Evolutionary conservation across 2,329 filamentous ascomycete species (phyloP), one percentile per base, ranked within the genome.

Genomic region (Ceratocystis papillata): DNA sequence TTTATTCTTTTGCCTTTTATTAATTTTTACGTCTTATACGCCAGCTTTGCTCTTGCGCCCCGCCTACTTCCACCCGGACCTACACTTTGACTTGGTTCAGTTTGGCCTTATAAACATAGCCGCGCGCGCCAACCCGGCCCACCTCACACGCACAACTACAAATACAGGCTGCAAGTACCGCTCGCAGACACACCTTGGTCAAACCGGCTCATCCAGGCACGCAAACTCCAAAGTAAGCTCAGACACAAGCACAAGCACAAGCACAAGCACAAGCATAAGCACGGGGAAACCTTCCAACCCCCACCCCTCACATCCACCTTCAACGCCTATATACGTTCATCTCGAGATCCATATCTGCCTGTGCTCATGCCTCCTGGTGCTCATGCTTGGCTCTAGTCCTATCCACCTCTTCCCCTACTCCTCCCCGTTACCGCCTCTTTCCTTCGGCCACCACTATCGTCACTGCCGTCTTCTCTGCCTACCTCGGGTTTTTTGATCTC

Each of bases 21-120:
- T 33, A 8, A 8, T 20, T 5, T 45, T 22, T 44, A 20, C 17
- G 6, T 62, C 59, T n/a, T 62, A 17, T 62, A 22, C 8, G 20
- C n/a, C 33, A 8, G 10, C 33, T 4, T 44, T 62, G 10, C 6
- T 62, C 7, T 22, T 25, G 17, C 25, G 7, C 50, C 20, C 10
- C 37, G n/a, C 44, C 45, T 17, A 20, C 37, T 12, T 20, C 8
- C 33, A 37, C 33, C 10, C 10, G 37, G 37, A 41, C 37, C 12
- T 41, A 15, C 37, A 41, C 37, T 41, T 15, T 41, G 37, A 41
- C 37, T 41, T 41, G 12, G 37, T 12, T n/a, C n/a, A 5, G 15
- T 28, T 41, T 60, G 12, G 15, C 33, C 25, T 62, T 17, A 55
- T 55, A 45, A 55, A 55, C 50, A 55, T 20, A 55, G 50, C 50